Percentiles rank a stretch among this genome's conserved stretches.
Evolutionary conservation across 2,329 filamentous ascomycete genomes (phyloP).

Genomic region (Botrytis tulipae): DNA sequence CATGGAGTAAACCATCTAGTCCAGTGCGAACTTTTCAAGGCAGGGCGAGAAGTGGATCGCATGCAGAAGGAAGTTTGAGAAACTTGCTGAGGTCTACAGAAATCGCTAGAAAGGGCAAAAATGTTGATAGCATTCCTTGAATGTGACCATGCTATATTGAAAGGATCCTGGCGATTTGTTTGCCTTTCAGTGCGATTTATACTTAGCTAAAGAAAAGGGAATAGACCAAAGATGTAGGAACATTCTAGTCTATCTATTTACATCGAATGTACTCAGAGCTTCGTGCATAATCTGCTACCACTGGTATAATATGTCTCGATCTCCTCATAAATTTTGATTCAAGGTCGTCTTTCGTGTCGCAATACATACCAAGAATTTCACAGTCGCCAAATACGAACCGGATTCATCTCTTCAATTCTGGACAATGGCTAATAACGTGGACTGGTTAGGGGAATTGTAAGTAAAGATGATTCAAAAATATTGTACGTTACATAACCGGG

Average conservation of each 20-base stretch:
- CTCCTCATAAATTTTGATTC: neutral
- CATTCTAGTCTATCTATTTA: neutral
- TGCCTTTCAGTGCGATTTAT: neutral
- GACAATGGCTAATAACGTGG: neutral
- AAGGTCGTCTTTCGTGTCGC: neutral
- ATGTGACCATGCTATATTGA: neutral
- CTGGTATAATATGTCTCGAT: neutral
- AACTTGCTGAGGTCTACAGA: conserved; percentile 48
- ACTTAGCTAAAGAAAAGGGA: neutral
- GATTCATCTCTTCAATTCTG: neutral
- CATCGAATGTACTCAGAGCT: neutral
- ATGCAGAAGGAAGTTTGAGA: conserved; percentile 57
- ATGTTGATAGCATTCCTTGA: conserved; percentile 27
- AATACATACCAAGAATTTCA: neutral
- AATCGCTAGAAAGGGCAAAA: conserved; percentile 37
- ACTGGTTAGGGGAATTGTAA: neutral
- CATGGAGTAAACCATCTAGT: conserved; percentile 29
- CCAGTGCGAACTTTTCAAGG: conserved; percentile 27
- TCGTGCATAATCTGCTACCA: neutral
- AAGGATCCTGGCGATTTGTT: neutral
- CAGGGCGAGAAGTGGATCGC: conserved; percentile 40
- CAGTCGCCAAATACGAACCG: neutral
- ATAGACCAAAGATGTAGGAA: neutral
- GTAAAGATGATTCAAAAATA: neutral
- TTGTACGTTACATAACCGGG: neutral